phyloP scores from a whole-genome alignment of 2,329 filamentous ascomycete species.

The Fusarium subtropicale region DNA sequence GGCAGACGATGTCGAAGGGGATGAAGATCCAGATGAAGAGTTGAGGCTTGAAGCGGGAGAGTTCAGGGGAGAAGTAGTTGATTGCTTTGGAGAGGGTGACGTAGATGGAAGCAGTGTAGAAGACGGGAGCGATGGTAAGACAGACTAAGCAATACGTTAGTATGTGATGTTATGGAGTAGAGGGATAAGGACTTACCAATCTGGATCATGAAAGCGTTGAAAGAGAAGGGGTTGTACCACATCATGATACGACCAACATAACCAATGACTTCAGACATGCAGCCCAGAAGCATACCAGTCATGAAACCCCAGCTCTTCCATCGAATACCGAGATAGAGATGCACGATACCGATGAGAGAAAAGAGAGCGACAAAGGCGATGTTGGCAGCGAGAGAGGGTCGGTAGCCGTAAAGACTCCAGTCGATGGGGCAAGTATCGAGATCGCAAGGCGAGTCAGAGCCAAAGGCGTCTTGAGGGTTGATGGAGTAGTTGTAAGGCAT shows the following conservation, averaged over 20 bases:
- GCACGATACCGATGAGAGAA: constrained; percentile 54
- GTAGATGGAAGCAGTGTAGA: constrained; percentile 73
- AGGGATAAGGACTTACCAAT: constrained; percentile 59
- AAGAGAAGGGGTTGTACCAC: constrained; percentile 67
- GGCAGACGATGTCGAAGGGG: constrained; percentile 67
- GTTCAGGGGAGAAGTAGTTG: constrained; percentile 53
- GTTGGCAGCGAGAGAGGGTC: constrained; percentile 66
- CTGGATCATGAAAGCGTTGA: constrained; percentile 73
- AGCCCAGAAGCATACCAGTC: constrained; percentile 66
- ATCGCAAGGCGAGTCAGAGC: constrained; percentile 59
- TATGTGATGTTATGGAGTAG: background rate
- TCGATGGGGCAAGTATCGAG: constrained; percentile 61
- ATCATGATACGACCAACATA: constrained; percentile 71
- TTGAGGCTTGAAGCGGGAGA: constrained; percentile 58
- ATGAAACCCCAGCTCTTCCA: constrained; percentile 63
- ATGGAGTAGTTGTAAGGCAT: constrained; percentile 43
- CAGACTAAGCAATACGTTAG: constrained; percentile 55
- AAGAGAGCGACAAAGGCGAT: constrained; percentile 64
- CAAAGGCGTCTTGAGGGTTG: constrained; percentile 53
- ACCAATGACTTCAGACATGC: constrained; percentile 68
- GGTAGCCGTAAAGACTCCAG: constrained; percentile 65
- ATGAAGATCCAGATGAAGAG: constrained; percentile 63
- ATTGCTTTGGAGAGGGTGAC: constrained; percentile 65
- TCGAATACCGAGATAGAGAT: constrained; percentile 58
- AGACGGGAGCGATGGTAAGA: constrained; percentile 63